phyloP scores from a whole-genome alignment of 345 rosid genomes.

The Salix udensis region DNA sequence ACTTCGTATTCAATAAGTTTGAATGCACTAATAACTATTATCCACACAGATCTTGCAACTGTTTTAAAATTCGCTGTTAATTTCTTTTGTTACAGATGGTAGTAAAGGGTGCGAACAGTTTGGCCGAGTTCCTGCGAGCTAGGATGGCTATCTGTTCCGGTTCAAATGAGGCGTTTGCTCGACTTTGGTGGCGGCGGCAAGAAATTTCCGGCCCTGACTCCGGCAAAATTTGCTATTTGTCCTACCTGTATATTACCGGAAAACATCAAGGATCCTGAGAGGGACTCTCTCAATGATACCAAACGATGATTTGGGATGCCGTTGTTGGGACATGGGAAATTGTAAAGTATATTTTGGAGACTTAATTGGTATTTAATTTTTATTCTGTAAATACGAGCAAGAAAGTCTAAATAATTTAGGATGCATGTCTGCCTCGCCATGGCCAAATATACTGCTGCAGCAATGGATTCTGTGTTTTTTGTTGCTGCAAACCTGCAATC shows the following conservation, averaged over 20 bases:
- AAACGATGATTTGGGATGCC: neutral
- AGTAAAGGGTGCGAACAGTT: neutral
- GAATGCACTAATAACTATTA: no score
- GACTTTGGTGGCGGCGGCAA: neutral
- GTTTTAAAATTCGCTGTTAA: no score
- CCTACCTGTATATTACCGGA: neutral
- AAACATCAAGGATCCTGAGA: neutral
- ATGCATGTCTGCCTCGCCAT: neutral
- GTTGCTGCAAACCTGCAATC: no score
- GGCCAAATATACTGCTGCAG: no score
- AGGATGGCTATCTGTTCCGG: neutral
- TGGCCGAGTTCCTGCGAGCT: neutral
- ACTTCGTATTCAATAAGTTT: no score
- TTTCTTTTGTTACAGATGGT: slow-evolving; percentile 1
- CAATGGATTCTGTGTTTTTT: no score
- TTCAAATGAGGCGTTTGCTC: neutral
- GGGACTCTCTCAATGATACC: neutral
- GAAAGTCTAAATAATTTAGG: no score
- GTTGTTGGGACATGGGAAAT: neutral
- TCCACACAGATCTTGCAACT: no score
- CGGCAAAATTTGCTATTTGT: neutral
- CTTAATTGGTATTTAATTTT: neutral
- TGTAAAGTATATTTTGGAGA: neutral
- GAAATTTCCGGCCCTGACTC: neutral
- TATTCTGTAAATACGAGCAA: no score